A percentile compares a stretch with the other conserved stretches of the same genome.
Conservation (phyloP, 169 alveolate species). For the Toxoplasma gondii region DNA sequence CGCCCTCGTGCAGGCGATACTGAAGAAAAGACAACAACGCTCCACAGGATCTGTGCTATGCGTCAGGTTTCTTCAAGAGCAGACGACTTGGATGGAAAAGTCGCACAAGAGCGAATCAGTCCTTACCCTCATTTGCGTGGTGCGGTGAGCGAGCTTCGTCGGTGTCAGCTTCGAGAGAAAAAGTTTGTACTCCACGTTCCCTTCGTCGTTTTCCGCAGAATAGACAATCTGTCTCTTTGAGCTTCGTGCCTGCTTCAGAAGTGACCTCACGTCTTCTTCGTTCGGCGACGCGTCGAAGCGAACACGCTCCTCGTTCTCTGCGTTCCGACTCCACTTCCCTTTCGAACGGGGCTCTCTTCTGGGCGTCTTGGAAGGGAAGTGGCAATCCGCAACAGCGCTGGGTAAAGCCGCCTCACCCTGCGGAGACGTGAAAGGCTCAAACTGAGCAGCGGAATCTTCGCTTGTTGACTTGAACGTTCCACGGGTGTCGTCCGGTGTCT, state of each 20-base stretch:
- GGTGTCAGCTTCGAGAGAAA: background rate
- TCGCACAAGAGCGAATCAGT: background rate
- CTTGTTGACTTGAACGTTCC: no score
- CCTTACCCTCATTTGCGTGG: conserved; percentile 1
- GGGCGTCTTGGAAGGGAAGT: no score
- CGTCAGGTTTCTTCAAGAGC: background rate
- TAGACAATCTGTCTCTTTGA: background rate
- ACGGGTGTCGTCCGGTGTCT: no score
- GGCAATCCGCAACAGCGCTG: no score
- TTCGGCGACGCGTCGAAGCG: background rate
- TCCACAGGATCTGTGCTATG: background rate
- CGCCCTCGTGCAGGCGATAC: conserved; percentile 30
- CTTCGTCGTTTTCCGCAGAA: background rate
- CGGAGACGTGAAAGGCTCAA: no score
- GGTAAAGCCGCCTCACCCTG: no score
- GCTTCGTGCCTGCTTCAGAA: background rate
- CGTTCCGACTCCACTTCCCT: background rate
- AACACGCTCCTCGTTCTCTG: background rate
- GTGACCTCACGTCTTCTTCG: background rate
- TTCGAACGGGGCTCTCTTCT: no score
- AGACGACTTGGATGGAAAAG: background rate
- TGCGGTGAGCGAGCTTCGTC: conserved; percentile 13
- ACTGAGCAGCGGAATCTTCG: no score
- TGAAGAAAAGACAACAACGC: background rate
- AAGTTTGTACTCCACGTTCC: conserved; percentile 20